Evolutionary conservation across 768 basidiomycete species (phyloP).

Genomic region (Jaapia argillacea): DNA sequence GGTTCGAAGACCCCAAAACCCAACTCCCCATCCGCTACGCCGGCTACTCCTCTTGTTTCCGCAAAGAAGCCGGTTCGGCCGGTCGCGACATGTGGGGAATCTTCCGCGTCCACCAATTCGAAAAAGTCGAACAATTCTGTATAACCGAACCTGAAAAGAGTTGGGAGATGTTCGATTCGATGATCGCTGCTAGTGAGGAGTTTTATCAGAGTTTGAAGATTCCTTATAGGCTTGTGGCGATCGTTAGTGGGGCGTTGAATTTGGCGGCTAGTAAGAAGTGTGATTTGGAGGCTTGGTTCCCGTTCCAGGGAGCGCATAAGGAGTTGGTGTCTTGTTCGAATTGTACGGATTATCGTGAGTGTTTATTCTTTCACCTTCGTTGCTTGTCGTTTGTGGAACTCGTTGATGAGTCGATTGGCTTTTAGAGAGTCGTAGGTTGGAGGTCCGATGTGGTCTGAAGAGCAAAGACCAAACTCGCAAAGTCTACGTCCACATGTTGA

Average conservation of each 20-base stretch:
- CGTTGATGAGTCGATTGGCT: slow-evolving; percentile 1
- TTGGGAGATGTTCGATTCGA: slow-evolving; percentile 87
- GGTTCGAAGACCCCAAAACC: slow-evolving; percentile 88
- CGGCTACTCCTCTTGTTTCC: slow-evolving; percentile 92
- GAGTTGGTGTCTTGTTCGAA: slow-evolving; percentile 97
- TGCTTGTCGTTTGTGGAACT: not conserved
- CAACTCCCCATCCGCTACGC: slow-evolving; percentile 91
- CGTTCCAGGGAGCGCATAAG: slow-evolving; percentile 93
- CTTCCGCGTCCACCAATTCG: slow-evolving; percentile 99
- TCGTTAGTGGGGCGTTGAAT: slow-evolving; percentile 95
- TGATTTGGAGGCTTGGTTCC: slow-evolving; percentile 99
- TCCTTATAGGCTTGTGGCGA: slow-evolving; percentile 87
- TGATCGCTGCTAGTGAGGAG: slow-evolving; percentile 83
- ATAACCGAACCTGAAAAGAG: slow-evolving; percentile 92
- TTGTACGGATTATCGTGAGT: slow-evolving; percentile 97
- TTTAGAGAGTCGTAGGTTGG: slow-evolving; percentile 84
- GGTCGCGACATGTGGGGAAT: slow-evolving; percentile 99
- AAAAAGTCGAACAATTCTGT: slow-evolving; percentile 97
- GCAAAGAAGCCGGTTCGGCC: slow-evolving; percentile 96
- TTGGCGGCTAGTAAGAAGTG: slow-evolving; percentile 96
- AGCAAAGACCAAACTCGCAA: slow-evolving; percentile 84
- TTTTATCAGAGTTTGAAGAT: slow-evolving; percentile 95
- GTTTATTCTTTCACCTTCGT: not conserved
- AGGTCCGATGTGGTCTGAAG: slow-evolving; percentile 90
- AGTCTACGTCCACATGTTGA: slow-evolving; percentile 97